A percentile compares a stretch with the other conserved stretches of the same genome.
phyloP scores from a whole-genome alignment of 306 rosid genomes.

The Gynostemma pentaphyllum region DNA sequence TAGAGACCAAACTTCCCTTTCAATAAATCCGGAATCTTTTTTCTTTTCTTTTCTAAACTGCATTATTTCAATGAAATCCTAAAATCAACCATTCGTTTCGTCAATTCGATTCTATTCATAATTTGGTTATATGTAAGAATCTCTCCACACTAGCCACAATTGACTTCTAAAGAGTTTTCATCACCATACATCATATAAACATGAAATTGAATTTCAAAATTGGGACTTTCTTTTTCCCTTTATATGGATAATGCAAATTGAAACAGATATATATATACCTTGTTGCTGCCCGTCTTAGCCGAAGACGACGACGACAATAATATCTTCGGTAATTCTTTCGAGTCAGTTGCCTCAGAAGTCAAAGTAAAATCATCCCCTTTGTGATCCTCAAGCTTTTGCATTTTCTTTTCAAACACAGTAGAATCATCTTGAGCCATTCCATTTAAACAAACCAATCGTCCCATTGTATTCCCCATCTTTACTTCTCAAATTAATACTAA shows the following conservation, averaged over 20 bases:
- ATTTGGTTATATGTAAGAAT: background rate
- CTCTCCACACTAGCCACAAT: background rate
- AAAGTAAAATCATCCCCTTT: slow-evolving; percentile 1
- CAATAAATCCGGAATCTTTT: background rate
- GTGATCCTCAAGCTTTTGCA: slow-evolving; percentile 8
- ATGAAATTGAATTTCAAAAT: background rate
- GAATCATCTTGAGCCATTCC: slow-evolving; percentile 21
- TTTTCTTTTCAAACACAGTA: slow-evolving; percentile 39
- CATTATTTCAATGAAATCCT: background rate
- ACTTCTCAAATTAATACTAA: background rate
- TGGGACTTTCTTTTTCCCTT: background rate
- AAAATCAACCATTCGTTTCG: background rate
- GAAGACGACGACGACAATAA: background rate
- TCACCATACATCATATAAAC: background rate
- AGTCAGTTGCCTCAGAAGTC: slow-evolving; percentile 18
- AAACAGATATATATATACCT: slow-evolving; percentile 14
- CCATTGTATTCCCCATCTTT: slow-evolving; percentile 13
- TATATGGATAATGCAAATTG: slow-evolving; percentile 13
- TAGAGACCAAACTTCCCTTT: background rate
- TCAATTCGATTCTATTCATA: background rate
- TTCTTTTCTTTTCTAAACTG: background rate
- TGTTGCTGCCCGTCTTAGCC: slow-evolving; percentile 17
- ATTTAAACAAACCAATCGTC: background rate
- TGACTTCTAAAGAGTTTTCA: background rate
- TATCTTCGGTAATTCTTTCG: background rate